Evolutionary conservation across 495 filamentous ascomycete genomes (phyloP).

Genomic region (Talaromyces stipitatus): DNA sequence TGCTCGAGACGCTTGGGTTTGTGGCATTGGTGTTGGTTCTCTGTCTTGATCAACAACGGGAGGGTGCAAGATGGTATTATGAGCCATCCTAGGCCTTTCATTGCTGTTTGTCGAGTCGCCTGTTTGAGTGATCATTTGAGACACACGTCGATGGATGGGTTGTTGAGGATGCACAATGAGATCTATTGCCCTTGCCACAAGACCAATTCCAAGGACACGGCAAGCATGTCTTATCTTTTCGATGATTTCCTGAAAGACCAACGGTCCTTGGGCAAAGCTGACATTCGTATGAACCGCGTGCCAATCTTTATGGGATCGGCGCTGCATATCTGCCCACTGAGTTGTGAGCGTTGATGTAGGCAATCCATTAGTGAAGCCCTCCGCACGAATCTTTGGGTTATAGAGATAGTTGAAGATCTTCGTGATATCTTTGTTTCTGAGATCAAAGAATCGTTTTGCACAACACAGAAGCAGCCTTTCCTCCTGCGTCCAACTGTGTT

Average conservation of each 20-base stretch:
- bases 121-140: neutral
- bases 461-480: conserved; percentile 21
- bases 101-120: no score
- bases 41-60: neutral
- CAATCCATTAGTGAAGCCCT: conserved; percentile 13
- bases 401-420: conserved; percentile 21
- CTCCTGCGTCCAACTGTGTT: conserved; percentile 15
- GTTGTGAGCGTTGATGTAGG: conserved; percentile 5
- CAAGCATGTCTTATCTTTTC: conserved; percentile 12
- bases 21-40: neutral
- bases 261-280: conserved; percentile 10
- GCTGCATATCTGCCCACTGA: conserved; percentile 20
- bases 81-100: neutral
- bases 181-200: conserved; percentile 1
- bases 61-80: neutral
- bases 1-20: neutral
- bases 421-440: conserved; percentile 1
- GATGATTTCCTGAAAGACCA: conserved; percentile 13
- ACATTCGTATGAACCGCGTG: conserved; percentile 15
- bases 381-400: conserved; percentile 7
- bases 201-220: neutral
- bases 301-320: conserved; percentile 13
- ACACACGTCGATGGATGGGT: neutral
- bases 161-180: neutral
- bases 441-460: conserved; percentile 18